Conservation (phyloP, 768 basidiomycete genomes). For the Russula dissimulans region DNA sequence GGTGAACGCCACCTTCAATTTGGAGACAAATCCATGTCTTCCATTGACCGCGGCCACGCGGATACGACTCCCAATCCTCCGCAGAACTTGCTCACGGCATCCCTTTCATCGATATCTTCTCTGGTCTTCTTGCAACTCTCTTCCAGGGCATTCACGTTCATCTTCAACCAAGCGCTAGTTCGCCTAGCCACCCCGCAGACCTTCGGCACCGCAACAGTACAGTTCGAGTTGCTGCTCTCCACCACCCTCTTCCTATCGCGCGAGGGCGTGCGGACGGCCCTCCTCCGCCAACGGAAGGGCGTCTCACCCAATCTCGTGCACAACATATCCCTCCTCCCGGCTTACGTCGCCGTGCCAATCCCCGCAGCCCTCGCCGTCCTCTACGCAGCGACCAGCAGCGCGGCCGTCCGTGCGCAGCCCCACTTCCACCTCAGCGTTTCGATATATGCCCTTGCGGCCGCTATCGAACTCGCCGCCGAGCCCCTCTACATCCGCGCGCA, state of each 20-base stretch:
- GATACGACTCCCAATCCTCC: neutral
- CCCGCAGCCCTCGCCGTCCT: slow-evolving; percentile 41
- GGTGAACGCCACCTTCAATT: neutral
- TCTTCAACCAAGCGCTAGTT: slow-evolving; percentile 80
- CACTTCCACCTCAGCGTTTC: slow-evolving; percentile 53
- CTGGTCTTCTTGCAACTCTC: slow-evolving; percentile 82
- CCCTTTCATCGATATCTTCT: slow-evolving; percentile 44
- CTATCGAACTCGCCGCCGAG: slow-evolving; percentile 74
- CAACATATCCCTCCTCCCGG: slow-evolving; percentile 56
- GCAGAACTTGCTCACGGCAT: slow-evolving; percentile 25
- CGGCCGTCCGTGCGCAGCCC: slow-evolving; percentile 49
- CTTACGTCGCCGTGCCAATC: slow-evolving; percentile 58
- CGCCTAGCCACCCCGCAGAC: slow-evolving; percentile 76
- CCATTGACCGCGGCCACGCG: neutral
- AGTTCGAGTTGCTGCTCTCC: slow-evolving; percentile 85
- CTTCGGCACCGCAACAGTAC: slow-evolving; percentile 86
- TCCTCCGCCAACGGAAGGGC: slow-evolving; percentile 47
- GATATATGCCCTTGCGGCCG: slow-evolving; percentile 65
- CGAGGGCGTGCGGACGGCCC: slow-evolving; percentile 85
- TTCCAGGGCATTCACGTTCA: slow-evolving; percentile 78
- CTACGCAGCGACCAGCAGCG: slow-evolving; percentile 47
- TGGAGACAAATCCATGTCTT: neutral
- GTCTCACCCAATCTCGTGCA: slow-evolving; percentile 22
- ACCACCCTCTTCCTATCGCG: slow-evolving; percentile 87
- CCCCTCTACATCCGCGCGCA: slow-evolving; percentile 43